Evolutionary conservation across 2,329 filamentous ascomycete genomes (phyloP).

Genomic region (Akanthomyces muscarius): DNA sequence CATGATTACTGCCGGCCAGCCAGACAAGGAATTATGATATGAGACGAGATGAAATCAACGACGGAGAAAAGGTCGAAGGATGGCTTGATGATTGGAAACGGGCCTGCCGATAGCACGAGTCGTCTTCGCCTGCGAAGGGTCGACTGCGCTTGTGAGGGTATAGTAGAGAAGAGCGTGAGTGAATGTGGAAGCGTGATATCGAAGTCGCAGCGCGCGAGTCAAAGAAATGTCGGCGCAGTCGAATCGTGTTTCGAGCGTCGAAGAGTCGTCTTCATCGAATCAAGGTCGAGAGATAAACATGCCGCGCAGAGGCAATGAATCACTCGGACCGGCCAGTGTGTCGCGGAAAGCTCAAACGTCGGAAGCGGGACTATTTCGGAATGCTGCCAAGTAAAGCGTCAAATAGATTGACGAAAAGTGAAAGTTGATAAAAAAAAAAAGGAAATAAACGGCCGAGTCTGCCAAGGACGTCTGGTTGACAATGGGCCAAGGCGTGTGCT

Average conservation of each 20-base stretch:
- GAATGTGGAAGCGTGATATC: background rate
- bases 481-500: background rate
- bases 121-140: slow-evolving; percentile 16
- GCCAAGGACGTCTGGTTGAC: background rate
- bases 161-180: background rate
- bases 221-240: slow-evolving; percentile 17
- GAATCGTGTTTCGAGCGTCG: slow-evolving; percentile 12
- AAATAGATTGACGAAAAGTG: background rate
- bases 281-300: background rate
- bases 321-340: background rate
- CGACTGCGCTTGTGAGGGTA: slow-evolving; percentile 3
- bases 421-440: background rate
- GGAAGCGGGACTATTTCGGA: background rate
- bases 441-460: background rate
- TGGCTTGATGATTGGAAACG: slow-evolving; percentile 23
- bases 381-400: background rate
- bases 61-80: slow-evolving; percentile 9
- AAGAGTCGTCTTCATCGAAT: background rate
- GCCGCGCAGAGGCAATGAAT: background rate
- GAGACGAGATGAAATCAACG: background rate
- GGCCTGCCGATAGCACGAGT: slow-evolving; percentile 43
- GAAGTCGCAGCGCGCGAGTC: background rate
- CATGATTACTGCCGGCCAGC: slow-evolving; percentile 40
- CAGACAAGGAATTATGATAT: background rate
- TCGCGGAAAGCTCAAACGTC: slow-evolving; percentile 2